Conservation (phyloP, 2,329 filamentous ascomycete genomes). For the Colletotrichum trifolii region DNA sequence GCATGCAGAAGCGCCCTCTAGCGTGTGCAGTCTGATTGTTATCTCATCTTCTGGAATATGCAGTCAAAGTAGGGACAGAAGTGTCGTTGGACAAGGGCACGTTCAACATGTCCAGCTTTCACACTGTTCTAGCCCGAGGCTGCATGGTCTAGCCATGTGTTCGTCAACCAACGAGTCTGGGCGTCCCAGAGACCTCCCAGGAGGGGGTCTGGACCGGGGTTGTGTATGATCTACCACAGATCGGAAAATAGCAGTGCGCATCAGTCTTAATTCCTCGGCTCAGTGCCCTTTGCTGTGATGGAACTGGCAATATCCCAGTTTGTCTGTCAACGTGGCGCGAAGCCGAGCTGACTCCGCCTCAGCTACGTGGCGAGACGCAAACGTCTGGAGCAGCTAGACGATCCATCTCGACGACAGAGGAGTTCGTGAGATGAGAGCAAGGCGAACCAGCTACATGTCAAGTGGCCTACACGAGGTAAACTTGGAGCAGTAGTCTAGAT, state of each 20-base stretch:
- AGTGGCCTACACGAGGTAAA: too few relatives aligned
- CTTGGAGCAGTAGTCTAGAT: too few relatives aligned
- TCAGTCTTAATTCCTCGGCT: slow-evolving; percentile 21
- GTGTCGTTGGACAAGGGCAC: too few relatives aligned
- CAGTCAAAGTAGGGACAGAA: too few relatives aligned
- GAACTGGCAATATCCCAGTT: slow-evolving; percentile 15
- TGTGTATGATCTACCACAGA: slow-evolving; percentile 15
- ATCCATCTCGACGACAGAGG: too few relatives aligned
- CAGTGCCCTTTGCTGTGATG: slow-evolving; percentile 6
- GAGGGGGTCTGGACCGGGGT: background rate
- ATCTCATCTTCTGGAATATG: too few relatives aligned
- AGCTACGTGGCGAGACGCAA: slow-evolving; percentile 15
- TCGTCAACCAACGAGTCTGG: background rate
- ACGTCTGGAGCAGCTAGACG: background rate
- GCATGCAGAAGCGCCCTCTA: too few relatives aligned
- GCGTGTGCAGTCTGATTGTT: too few relatives aligned
- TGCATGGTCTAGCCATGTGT: background rate
- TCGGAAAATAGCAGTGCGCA: slow-evolving; percentile 16
- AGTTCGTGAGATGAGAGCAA: too few relatives aligned
- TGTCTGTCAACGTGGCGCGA: background rate
- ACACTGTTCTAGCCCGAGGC: too few relatives aligned
- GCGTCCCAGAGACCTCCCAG: background rate
- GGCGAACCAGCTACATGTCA: too few relatives aligned
- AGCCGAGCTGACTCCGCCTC: slow-evolving; percentile 3
- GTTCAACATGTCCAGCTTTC: too few relatives aligned